These are phyloP conservation scores for Cordyceps cicadae DNA, from an alignment of 2,329 filamentous ascomycete genomes.

Conservation along the genomic window DNA sequence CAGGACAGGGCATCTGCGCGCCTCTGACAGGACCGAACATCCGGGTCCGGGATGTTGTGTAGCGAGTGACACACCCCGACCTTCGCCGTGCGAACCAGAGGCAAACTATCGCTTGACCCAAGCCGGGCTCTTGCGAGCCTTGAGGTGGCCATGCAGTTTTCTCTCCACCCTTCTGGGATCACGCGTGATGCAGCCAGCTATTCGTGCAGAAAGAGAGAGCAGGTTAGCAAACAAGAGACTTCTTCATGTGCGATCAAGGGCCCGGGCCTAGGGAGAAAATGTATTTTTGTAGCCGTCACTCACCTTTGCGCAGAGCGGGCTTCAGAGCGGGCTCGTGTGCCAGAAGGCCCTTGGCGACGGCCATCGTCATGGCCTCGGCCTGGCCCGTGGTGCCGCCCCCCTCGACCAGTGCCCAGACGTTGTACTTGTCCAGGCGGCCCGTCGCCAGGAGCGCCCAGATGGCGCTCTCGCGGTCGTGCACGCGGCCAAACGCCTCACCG, in stretches of 20 bases:
- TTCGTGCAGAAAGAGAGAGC: slow-evolving; percentile 16
- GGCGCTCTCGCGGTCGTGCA: slow-evolving; percentile 92
- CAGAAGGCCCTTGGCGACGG: slow-evolving; percentile 77
- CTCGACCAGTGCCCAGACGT: slow-evolving; percentile 76
- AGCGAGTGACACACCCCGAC: not conserved
- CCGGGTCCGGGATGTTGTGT: not conserved
- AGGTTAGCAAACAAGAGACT: slow-evolving; percentile 9
- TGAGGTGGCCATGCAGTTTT: slow-evolving; percentile 93
- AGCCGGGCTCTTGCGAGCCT: slow-evolving; percentile 94
- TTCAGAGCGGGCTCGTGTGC: slow-evolving; percentile 91
- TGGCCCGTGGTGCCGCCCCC: slow-evolving; percentile 93
- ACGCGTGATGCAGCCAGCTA: slow-evolving; percentile 87
- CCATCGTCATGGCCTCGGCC: slow-evolving; percentile 87
- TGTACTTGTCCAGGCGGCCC: slow-evolving; percentile 86
- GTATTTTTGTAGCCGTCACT: slow-evolving; percentile 25
- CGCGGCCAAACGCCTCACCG: slow-evolving; percentile 68
- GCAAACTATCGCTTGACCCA: slow-evolving; percentile 79
- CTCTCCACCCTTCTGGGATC: slow-evolving; percentile 90
- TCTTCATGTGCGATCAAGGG: not conserved
- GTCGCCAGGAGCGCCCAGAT: slow-evolving; percentile 84
- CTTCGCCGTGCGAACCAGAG: not conserved
- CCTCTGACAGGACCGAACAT: not conserved
- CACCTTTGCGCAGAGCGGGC: slow-evolving; percentile 79
- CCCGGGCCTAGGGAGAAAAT: not conserved
- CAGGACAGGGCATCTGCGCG: not conserved